Evolutionary conservation across 208 protist species (phyloP), one percentile per base, ranked within the genome.

Genomic region (Trypanosoma vivax): DNA sequence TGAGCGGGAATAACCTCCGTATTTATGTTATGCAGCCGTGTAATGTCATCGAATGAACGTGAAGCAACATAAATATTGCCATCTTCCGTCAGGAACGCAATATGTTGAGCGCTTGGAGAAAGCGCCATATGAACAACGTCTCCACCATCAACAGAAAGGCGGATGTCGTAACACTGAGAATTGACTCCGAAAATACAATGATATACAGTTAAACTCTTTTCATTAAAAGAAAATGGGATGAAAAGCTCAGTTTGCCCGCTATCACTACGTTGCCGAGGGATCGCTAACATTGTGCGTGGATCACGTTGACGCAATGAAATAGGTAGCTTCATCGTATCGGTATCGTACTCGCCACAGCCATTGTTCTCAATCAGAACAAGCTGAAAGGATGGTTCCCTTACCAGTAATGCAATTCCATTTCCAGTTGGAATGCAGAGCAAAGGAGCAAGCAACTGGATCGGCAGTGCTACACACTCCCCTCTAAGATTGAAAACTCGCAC

Each of bases 61-160:
- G 55, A 77, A 1, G 76, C 73, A 28, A 62, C 60, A 51, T 81
- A 90, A 23, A 90, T 31, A 3, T 67, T 67, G 5, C 78, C 78
- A 68, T 88, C 72, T 41, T 63, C 61, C 66, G 83, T 74, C 19
- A 84, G 41, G 43, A 83, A 73, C 3, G 73, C 68, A 16, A 88
- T 58, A n/a, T 41, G 34, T 35, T 55, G 43, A 27, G 46, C 62
- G 39, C 58, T 69, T 24, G 73, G 80, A 18, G 80, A 81, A 19
- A 79, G 67, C 10, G 61, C 57, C 73, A 88, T 82, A 41, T 70
- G 50, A 54, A 70, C 30, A 28, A 88, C 57, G n/a, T 45, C 60
- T 24, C 80, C 80, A 31, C 80, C 80, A 33, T 73, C 71, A 27
- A 88, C 70, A 42, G 64, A 67, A 23, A 88, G 52, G 29, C 82